Evolutionary conservation across 352 stramenopile genomes (phyloP), one percentile per base, ranked within the genome.

Genomic region (Phytophthora parvispora): DNA sequence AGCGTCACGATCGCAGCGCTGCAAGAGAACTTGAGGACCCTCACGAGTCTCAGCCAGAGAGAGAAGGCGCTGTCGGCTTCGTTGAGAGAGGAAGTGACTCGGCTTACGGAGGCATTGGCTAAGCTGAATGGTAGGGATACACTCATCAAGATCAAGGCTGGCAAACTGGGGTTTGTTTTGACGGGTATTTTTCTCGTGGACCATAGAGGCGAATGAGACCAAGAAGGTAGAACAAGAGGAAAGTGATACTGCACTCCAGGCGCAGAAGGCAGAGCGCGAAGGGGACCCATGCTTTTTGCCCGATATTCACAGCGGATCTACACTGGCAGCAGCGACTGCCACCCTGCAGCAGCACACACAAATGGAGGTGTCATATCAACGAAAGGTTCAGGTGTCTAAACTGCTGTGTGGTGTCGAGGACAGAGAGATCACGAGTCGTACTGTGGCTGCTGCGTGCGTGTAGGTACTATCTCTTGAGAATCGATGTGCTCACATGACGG

Each of bases 291-390:
- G 53, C 6, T 71, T 77, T 22, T 58, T 93, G 25, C 83, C 85
- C 1, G 69, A 84, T 47, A 91, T 91, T 38, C 72, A 80, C 22
- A 59, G 42, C 0, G 43, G 60, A 25, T 67, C 68, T 0, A 65
- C 65, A 2, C 43, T 76, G 0, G 65, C 67, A 25, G 53, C 69
- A 16, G 63, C 74, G 5, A 71, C 81, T 2, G 69, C 70, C n/a
- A 75, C 77, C 15, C 50, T 93, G 6, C 86, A 93, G 52, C 77
- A 93, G 45, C 78, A 92, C n/a, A 78, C 83, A 3, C 83, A 93
- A 50, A 67, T 93, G 27, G 83, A 92, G 51, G 68, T 90, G 31
- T 81, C 82, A 8, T 88, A 90, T 34, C 81, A 93, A 58, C 75
- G 86, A 25, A 86, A 89, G 72, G 86, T 93, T 27, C 20, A 66